These are phyloP conservation scores for Nepenthes mirabilis DNA, from an alignment of 148 eudicot species.

Conservation along the genomic window DNA sequence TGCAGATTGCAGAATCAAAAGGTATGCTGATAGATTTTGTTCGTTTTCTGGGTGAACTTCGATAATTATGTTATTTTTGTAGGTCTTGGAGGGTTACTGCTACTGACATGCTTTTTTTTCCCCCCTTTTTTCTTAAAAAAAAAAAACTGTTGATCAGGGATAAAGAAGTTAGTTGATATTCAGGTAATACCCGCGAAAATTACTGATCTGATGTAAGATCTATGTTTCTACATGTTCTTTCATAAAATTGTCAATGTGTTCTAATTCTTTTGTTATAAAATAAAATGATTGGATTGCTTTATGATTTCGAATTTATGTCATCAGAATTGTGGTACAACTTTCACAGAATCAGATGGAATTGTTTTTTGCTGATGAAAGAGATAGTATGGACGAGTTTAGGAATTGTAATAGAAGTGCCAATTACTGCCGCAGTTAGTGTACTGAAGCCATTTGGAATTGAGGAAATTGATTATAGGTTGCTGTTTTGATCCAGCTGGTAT, in stretches of 20 bases:
- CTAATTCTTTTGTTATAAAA: background rate
- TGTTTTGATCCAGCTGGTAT: too few species aligned
- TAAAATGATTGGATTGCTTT: background rate
- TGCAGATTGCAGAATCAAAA: constrained; percentile 52
- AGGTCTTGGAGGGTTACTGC: background rate
- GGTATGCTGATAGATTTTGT: constrained; percentile 17
- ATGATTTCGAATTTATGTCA: too few species aligned
- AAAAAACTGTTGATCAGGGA: constrained; percentile 12
- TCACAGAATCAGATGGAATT: too few species aligned
- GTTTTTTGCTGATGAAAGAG: too few species aligned
- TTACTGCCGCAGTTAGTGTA: too few species aligned
- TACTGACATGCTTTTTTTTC: constrained; percentile 5
- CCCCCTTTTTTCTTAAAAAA: background rate
- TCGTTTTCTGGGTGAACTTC: too few species aligned
- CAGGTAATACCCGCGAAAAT: constrained; percentile 9
- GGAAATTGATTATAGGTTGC: too few species aligned
- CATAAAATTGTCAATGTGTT: too few species aligned
- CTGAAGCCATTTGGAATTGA: too few species aligned
- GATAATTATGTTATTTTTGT: background rate
- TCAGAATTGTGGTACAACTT: too few species aligned
- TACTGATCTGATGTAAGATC: background rate
- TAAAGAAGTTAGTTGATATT: constrained; percentile 9
- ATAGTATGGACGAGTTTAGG: too few species aligned
- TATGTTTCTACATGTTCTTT: background rate
- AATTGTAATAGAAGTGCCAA: too few species aligned